Conservation (phyloP, 805 yeast species). For the Pichia eremophila region DNA sequence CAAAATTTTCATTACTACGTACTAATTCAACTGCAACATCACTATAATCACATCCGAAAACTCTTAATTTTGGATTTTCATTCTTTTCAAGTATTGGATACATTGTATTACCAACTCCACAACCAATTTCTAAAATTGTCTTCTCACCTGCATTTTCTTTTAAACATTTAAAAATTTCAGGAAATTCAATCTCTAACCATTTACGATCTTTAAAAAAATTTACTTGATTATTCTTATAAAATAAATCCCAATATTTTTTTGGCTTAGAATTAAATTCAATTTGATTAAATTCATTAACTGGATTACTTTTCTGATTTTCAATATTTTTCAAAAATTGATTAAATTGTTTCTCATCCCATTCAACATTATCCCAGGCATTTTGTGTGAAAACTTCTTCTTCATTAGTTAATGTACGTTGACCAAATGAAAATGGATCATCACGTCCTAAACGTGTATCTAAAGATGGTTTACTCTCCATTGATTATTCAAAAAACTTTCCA, state of each 20-base stretch:
- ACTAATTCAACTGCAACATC: conserved; percentile 85
- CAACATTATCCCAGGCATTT: conserved; percentile 97
- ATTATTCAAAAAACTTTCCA: neutral
- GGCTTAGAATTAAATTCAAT: conserved; percentile 73
- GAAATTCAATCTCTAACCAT: conserved; percentile 94
- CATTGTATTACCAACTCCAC: conserved; percentile 97
- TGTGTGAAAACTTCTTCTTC: conserved; percentile 81
- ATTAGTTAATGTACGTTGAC: conserved; percentile 66
- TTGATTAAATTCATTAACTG: conserved; percentile 85
- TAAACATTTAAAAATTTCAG: conserved; percentile 71
- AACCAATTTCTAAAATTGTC: conserved; percentile 84
- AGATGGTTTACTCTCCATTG: conserved; percentile 30
- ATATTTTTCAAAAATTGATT: conserved; percentile 41
- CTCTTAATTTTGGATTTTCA: conserved; percentile 61
- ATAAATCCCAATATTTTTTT: conserved; percentile 90
- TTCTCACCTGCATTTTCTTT: conserved; percentile 59
- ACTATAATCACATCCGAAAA: conserved; percentile 85
- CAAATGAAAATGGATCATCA: conserved; percentile 86
- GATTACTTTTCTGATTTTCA: conserved; percentile 65
- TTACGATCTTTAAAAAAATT: conserved; percentile 95
- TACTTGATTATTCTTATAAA: conserved; percentile 81
- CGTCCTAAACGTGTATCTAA: conserved; percentile 61
- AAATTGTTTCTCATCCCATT: conserved; percentile 90
- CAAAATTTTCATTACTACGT: conserved; percentile 50
- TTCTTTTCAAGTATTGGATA: conserved; percentile 83